Base-by-base conservation (phyloP, 768 basidiomycete species). In the Russula lepida region DNA sequence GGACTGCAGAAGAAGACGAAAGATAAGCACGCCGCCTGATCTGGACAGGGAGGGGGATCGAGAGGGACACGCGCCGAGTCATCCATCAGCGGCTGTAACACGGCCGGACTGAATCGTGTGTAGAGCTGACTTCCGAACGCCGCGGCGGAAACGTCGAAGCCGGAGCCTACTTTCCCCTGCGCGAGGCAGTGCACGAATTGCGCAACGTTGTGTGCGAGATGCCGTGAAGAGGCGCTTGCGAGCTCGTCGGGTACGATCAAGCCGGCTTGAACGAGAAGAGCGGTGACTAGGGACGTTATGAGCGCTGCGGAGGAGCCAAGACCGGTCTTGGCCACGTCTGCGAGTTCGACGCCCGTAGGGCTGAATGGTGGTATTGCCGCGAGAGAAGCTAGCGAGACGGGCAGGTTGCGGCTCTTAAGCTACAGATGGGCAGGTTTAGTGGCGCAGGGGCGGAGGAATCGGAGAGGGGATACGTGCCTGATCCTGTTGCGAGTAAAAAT, bases 91-190 rank as follows among this genome's bases (percentile, higher is more conserved):
- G 76, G 75, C 62, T 82, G 78, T 44, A 94, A 73, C 27, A 92
- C 84, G 15, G 72, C 74, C 4, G 92, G 88, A 69, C 83, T 81
- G 71, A 98, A 98, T 48, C 95, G 83, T 25, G 83, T 88, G 75
- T 98, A 99, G 7, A 93, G 69, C 68, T 98, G 95, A 69, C 92
- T 94, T 25, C 97, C 97, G 72, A 89, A 98, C 3, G 92, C 89
- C 1, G 95, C 95, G 0, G 92, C 84, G 6, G 92, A 85, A 50
- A 99, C 91, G 69, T 99, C 97, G 75, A 99, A 99, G 6, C 97
- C 97, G 68, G 90, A 93, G 32, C 97, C 97, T 17, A 99, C 87
- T 74, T 99, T 99, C 43, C 97, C 97, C 75, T 99, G 97, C 0
- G 95, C 97, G 39, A 94, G 78, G 69, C 94, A 98, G 72, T 99